Base-by-base conservation (phyloP, 495 filamentous ascomycete genomes). In the Aspergillus carlsbadensis region DNA sequence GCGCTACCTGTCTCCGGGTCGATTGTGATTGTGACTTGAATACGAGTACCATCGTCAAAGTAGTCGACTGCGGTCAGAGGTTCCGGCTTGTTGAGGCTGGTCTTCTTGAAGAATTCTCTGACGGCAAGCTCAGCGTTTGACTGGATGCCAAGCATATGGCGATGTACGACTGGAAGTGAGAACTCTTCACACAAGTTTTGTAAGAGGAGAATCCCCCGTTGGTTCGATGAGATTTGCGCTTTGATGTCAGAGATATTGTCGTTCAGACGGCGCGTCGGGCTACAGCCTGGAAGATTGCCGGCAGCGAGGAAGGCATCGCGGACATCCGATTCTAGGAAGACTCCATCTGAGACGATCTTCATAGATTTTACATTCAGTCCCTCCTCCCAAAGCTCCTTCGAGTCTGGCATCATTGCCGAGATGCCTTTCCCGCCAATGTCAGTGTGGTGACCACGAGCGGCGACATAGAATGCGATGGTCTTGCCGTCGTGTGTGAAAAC, bases 191-290 rank as follows among this genome's bases (percentile, higher is more conserved):
- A 29, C 4, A 29, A 8, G 26, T 29, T 29, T 8, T 29, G 26
- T 8, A 29, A 8, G 8, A 29, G 26, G 26, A 29, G 26, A 29
- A 96, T 96, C 15, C 93, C 93, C 63, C 95, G 96, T 64, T 96
- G 87, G 67, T 98, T 97, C 7, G 92, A 90, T 2, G 94, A 92
- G 17, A 97, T 86, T 61, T 96, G 91, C 1, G 93, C 93, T 69
- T 95, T 92, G 15, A 98, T 81, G 67, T 98, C 93, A 60, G 92
- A 93, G 70, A 98, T 77, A 64, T 98, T 98, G 63, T 98, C 93
- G 11, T 84, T 84, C 0, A 96, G 73, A 65, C 90, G 92, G 47
- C 94, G 75, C 5, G 92, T 96, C 2, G 92, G 93, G 61, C 85
- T 90, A 75, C 92, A 96, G 6, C 87, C 90, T 3, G 91, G 86